Percentiles rank a stretch among this genome's conserved stretches.
phyloP scores from a whole-genome alignment of 225 moss, liverwort and hornwort genomes.

The Sphagnum contortum region DNA sequence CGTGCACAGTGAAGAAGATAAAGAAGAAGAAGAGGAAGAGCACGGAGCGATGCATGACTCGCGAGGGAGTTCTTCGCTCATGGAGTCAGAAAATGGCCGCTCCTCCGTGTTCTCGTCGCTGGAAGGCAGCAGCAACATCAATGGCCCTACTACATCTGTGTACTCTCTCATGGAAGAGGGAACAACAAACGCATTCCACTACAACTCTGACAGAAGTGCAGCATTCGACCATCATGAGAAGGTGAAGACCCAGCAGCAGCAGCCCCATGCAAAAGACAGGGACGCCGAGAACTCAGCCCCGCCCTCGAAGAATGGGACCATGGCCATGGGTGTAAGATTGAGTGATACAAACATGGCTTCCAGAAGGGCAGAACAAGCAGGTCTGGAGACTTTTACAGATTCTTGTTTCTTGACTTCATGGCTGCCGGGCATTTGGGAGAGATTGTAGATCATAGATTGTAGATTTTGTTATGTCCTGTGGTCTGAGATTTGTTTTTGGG shows the following conservation, averaged over 20 bases:
- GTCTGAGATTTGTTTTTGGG: too few species aligned
- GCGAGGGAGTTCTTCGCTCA: constrained; percentile 7
- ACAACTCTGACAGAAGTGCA: constrained; percentile 33
- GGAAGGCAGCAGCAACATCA: constrained; percentile 6
- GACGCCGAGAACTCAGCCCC: constrained; percentile 17
- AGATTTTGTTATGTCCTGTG: too few species aligned
- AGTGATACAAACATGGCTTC: constrained; percentile 46
- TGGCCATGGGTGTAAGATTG: constrained; percentile 30
- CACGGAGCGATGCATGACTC: too few species aligned
- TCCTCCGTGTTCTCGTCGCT: constrained; percentile 21
- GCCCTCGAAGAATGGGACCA: constrained; percentile 26
- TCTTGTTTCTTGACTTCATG: too few species aligned
- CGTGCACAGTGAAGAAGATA: too few species aligned
- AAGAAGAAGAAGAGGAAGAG: too few species aligned
- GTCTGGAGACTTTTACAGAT: neutral
- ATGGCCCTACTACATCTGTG: too few species aligned
- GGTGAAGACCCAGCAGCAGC: constrained; percentile 25
- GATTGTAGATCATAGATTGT: too few species aligned
- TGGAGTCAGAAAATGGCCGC: constrained; percentile 22
- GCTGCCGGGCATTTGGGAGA: too few species aligned
- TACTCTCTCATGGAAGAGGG: neutral
- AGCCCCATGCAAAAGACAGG: constrained; percentile 17
- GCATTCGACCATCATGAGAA: constrained; percentile 18
- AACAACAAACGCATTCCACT: constrained; percentile 20
- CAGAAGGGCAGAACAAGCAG: constrained; percentile 45